These are phyloP conservation scores for Thalassiosira delicatula DNA, from an alignment of 352 stramenopile species.

Conservation along the genomic window DNA sequence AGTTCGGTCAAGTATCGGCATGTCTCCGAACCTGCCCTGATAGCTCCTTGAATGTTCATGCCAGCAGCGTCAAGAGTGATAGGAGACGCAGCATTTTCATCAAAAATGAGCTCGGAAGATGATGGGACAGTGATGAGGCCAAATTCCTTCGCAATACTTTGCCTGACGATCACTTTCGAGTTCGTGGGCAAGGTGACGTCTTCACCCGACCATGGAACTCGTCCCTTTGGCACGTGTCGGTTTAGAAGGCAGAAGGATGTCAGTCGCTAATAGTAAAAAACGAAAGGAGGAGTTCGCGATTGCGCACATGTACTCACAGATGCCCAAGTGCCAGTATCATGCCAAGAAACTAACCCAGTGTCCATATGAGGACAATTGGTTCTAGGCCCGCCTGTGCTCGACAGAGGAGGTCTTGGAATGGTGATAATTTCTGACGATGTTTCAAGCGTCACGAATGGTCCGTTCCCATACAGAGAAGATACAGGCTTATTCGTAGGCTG, in stretches of 20 bases:
- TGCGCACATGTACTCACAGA: no score
- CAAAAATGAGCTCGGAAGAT: conserved; percentile 58
- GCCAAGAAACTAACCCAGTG: conserved; percentile 14
- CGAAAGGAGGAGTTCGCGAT: no score
- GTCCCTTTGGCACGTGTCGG: no score
- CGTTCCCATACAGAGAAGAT: conserved; percentile 8
- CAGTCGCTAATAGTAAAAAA: background rate
- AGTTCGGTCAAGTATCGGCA: conserved; percentile 59
- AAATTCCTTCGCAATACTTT: conserved; percentile 21
- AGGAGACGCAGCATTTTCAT: conserved; percentile 28
- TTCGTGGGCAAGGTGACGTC: conserved; percentile 49
- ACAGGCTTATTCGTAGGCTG: no score
- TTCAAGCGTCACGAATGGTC: conserved; percentile 6
- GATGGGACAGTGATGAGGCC: conserved; percentile 52
- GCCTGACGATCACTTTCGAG: conserved; percentile 44
- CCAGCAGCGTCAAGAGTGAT: conserved; percentile 45
- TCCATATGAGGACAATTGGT: conserved; percentile 26
- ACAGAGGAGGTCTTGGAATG: conserved; percentile 15
- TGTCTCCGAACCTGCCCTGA: conserved; percentile 58
- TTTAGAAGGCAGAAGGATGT: no score
- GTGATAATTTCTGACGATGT: conserved; percentile 21
- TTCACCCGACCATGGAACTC: conserved; percentile 22
- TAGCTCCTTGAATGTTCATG: conserved; percentile 60
- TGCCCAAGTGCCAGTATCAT: conserved; percentile 25
- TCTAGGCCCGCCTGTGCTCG: background rate